Evolutionary conservation across 2,329 filamentous ascomycete genomes (phyloP), one percentile per base, ranked within the genome.

Genomic region (Xylaria hypoxylon): DNA sequence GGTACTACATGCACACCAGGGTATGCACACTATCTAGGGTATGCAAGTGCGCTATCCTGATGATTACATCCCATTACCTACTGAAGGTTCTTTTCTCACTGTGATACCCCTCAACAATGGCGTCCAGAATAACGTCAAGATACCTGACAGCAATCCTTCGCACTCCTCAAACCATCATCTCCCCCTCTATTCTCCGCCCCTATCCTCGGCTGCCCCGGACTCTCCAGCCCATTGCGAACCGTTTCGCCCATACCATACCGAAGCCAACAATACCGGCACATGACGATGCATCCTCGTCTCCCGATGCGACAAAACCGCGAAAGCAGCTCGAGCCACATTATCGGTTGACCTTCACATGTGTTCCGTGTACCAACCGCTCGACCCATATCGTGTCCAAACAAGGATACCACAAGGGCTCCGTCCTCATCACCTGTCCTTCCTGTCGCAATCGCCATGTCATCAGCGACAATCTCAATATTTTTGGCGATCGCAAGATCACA

Each of bases 381-480:
- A 86, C 89, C 13, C 96, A 99, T 81, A 87, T 87, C 57, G 85
- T 99, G 73, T 93, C 93, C 33, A 97, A 98, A 80, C 96, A 98
- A 77, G 96, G 93, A 35, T 99, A 99, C 78, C 94, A 98, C 80
- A 85, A 90, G 69, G 96, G 96, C 40, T 95, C 93, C 1, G 91
- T 96, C 4, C 84, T 99, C 64, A 94, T 98, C 70, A 90, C 91
- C 38, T 99, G 96, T 77, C 95, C 96, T 0, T 83, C 84, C 3
- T 99, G 96, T 80, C 89, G 90, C 75, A 94, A 93, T 77, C 87
- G 94, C 26, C 96, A 99, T 81, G 82, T 99, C 71, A 98, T 99
- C 74, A 91, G 89, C 75, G 96, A 99, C 79, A 92, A 99, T 79
- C 81, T 99, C 47, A 80, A 82, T 71, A 92, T 95, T 55, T 96